These are phyloP conservation scores for Komagataella pseudopastoris DNA, from an alignment of 805 yeast genomes.

Conservation along the genomic window DNA sequence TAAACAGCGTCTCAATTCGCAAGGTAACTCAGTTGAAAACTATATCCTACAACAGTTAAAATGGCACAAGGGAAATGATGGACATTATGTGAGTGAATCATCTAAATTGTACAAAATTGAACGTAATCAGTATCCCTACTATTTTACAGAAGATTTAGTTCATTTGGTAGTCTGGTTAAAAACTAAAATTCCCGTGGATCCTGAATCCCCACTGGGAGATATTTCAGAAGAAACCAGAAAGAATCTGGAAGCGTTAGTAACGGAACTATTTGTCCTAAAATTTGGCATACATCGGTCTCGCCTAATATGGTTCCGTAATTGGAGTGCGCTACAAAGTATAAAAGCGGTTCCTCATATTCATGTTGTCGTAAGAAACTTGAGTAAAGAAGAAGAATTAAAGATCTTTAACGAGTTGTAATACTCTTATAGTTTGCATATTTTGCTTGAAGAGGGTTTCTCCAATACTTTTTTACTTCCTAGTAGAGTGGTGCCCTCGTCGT, in stretches of 20 bases:
- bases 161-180: constrained; percentile 65
- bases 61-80: constrained; percentile 4
- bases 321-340: constrained; percentile 58
- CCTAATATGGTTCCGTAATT: constrained; percentile 58
- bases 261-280: constrained; percentile 31
- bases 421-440: neutral
- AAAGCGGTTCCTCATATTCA: constrained; percentile 59
- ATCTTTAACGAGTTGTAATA: neutral
- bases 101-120: constrained; percentile 24
- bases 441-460: neutral
- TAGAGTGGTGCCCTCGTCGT: too few species aligned
- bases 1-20: constrained; percentile 22
- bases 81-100: constrained; percentile 7
- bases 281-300: constrained; percentile 25
- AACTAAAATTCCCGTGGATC: constrained; percentile 37
- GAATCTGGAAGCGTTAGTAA: constrained; percentile 29
- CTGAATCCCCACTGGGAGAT: constrained; percentile 34
- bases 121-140: constrained; percentile 55
- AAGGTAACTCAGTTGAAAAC: constrained; percentile 29
- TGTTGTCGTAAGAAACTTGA: constrained; percentile 34
- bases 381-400: constrained; percentile 8
- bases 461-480: too few species aligned
- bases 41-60: constrained; percentile 25
- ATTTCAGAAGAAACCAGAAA: constrained; percentile 26
- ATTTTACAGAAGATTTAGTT: constrained; percentile 31